These are phyloP conservation scores for Adiantum capillusveneris DNA, from an alignment of 75 land plant species.

Conservation along the genomic window DNA sequence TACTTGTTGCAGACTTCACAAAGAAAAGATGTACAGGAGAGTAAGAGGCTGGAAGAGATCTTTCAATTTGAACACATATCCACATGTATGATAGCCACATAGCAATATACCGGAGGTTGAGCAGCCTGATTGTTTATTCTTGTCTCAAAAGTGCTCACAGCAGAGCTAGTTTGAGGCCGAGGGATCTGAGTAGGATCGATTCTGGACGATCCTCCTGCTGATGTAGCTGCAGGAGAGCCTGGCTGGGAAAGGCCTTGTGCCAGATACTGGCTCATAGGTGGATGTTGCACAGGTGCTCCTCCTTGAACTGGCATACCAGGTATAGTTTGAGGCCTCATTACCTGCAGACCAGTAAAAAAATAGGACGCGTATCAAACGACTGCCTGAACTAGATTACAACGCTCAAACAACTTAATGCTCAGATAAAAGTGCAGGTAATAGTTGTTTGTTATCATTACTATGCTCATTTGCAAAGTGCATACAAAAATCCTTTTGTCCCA, in stretches of 20 bases:
- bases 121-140: conserved; percentile 55
- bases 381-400: no score
- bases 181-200: conserved; percentile 95
- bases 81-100: no score
- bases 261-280: conserved; percentile 16
- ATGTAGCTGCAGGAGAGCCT: conserved; percentile 35
- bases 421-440: no score
- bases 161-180: conserved; percentile 56
- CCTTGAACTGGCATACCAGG: neutral
- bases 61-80: neutral
- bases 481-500: no score
- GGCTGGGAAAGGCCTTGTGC: conserved; percentile 45
- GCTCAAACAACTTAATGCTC: no score
- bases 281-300: conserved; percentile 23
- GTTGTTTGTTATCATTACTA: no score
- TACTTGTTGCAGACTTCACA: conserved; percentile 75
- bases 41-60: no score
- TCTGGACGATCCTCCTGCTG: conserved; percentile 43
- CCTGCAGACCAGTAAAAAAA: no score
- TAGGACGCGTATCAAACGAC: no score
- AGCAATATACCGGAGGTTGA: conserved; percentile 66
- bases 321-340: conserved; percentile 4
- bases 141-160: conserved; percentile 49
- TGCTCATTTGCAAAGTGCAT: no score
- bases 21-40: no score